Percentiles rank a stretch among this genome's conserved stretches.
Evolutionary conservation across 331 rosid species (phyloP).

Genomic region (Rhamnella rubrinervis): DNA sequence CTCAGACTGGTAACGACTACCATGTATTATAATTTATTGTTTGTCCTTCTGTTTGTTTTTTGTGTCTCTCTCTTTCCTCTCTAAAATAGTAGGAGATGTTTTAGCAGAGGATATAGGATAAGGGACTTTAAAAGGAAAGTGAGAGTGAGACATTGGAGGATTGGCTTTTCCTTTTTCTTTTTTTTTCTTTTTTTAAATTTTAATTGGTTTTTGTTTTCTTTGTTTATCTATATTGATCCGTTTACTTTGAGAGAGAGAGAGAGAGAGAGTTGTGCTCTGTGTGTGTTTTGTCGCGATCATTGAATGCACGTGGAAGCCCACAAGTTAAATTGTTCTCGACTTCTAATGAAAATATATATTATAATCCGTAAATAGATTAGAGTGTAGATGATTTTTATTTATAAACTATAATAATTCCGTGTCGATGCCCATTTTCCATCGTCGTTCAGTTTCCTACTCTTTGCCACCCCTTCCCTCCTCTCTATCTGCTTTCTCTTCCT

Average conservation of each 20-base stretch:
- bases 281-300: conserved; percentile 49
- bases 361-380: conserved; percentile 32
- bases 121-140: conserved; percentile 1
- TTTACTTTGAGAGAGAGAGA: conserved; percentile 26
- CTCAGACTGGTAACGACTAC: not conserved
- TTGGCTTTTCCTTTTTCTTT: not conserved
- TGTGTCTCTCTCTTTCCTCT: conserved; percentile 3
- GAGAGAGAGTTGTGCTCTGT: conserved; percentile 16
- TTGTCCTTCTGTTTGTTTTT: not conserved
- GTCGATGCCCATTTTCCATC: conserved; percentile 44
- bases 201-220: not conserved
- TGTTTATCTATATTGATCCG: conserved; percentile 16
- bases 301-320: conserved; percentile 56
- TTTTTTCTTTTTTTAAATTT: no score
- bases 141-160: not conserved
- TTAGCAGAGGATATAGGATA: conserved; percentile 37
- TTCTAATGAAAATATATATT: conserved; percentile 25
- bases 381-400: conserved; percentile 16
- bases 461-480: conserved; percentile 30
- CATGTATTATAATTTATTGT: not conserved
- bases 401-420: conserved; percentile 32
- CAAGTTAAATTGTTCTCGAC: conserved; percentile 46
- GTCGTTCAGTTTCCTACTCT: conserved; percentile 46
- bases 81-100: conserved; percentile 17
- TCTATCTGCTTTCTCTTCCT: conserved; percentile 7